A percentile compares a stretch with the other conserved stretches of the same genome.
These are phyloP conservation scores for Udeniomyces megalosporus DNA, from an alignment of 768 basidiomycete genomes.

Conservation along the genomic window DNA sequence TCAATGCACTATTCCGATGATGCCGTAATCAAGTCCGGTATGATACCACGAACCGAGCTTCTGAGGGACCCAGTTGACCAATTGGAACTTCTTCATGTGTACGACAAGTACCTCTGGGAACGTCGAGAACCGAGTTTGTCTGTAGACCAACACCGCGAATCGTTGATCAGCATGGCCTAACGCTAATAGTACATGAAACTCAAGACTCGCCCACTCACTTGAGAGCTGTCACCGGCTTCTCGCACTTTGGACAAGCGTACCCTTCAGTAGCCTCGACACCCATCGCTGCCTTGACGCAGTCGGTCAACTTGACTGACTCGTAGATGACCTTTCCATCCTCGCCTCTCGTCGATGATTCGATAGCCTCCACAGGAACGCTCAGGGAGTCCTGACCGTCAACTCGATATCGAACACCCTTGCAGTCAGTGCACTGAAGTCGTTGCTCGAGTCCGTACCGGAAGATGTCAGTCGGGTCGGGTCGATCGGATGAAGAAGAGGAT, in stretches of 20 bases:
- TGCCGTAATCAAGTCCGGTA: background rate
- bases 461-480: conserved; percentile 49
- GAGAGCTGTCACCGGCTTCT: conserved; percentile 47
- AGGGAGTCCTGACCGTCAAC: conserved; percentile 58
- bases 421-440: conserved; percentile 61
- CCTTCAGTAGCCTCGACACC: conserved; percentile 50
- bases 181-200: too few species aligned
- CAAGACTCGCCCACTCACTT: conserved; percentile 40
- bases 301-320: conserved; percentile 20
- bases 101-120: conserved; percentile 79
- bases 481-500: background rate
- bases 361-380: conserved; percentile 63
- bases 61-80: conserved; percentile 89
- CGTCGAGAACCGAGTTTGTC: conserved; percentile 59
- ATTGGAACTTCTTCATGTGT: conserved; percentile 84
- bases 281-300: conserved; percentile 34
- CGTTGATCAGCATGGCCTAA: background rate
- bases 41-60: conserved; percentile 51
- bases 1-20: background rate
- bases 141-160: conserved; percentile 23
- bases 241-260: conserved; percentile 50
- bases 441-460: conserved; percentile 79
- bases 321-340: conserved; percentile 50
- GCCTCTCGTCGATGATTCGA: conserved; percentile 34
- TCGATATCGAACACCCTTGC: conserved; percentile 65